phyloP scores from a whole-genome alignment of 352 stramenopile genomes.

The Pseudoperonospora humuli region DNA sequence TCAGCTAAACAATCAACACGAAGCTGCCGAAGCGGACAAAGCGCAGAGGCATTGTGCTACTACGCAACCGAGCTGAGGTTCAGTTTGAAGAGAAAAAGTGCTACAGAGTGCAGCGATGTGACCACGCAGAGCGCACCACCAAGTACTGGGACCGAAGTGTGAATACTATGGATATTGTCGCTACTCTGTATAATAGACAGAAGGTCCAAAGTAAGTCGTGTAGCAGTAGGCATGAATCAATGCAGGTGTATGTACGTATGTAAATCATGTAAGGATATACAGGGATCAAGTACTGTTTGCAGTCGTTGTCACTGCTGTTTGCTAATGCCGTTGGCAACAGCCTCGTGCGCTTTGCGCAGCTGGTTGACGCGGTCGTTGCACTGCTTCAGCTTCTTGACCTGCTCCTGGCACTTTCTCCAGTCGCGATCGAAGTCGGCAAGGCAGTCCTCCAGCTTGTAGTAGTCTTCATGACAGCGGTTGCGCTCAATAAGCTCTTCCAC shows the following conservation, averaged over 20 bases:
- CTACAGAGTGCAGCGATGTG: no score
- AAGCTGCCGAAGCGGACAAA: no score
- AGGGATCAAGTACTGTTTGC: neutral
- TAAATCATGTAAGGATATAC: slow-evolving; percentile 1
- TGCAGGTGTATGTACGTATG: slow-evolving; percentile 19
- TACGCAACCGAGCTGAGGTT: no score
- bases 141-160: no score
- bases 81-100: no score
- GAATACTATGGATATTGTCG: slow-evolving; percentile 1
- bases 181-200: neutral
- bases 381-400: slow-evolving; percentile 69
- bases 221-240: slow-evolving; percentile 12
- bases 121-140: no score
- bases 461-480: slow-evolving; percentile 75
- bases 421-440: slow-evolving; percentile 73
- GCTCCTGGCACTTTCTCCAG: slow-evolving; percentile 80
- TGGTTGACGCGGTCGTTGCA: slow-evolving; percentile 69
- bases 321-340: neutral
- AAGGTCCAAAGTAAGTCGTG: slow-evolving; percentile 23
- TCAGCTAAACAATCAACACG: no score
- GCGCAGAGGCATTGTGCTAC: no score
- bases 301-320: neutral
- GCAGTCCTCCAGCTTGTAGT: slow-evolving; percentile 84
- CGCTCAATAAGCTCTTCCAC: slow-evolving; percentile 81
- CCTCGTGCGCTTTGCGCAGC: slow-evolving; percentile 38